These are phyloP conservation scores for Coemansia aciculifera DNA, from an alignment of 192 early-diverging fungal species.

Conservation along the genomic window DNA sequence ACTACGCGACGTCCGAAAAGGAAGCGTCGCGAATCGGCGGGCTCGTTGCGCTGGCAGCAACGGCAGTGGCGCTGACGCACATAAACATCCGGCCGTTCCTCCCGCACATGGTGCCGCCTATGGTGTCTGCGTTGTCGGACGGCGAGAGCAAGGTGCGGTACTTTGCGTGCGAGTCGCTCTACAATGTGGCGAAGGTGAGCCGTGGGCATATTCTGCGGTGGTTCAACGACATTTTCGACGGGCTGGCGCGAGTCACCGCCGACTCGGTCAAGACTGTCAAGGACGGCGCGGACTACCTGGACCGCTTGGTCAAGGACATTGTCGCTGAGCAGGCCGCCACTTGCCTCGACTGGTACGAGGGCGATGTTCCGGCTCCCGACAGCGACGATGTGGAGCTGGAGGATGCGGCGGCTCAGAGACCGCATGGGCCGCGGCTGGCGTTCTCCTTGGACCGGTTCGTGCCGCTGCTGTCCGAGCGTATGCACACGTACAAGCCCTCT, in stretches of 20 bases:
- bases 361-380: too few relatives aligned
- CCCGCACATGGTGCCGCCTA: slow-evolving; percentile 86
- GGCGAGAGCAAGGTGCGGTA: slow-evolving; percentile 92
- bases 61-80: slow-evolving; percentile 83
- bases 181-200: slow-evolving; percentile 97
- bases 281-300: slow-evolving; percentile 90
- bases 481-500: slow-evolving; percentile 86
- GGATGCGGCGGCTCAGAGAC: too few relatives aligned
- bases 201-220: slow-evolving; percentile 81
- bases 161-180: slow-evolving; percentile 98
- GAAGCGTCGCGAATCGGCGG: slow-evolving; percentile 90
- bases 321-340: slow-evolving; percentile 86
- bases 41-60: slow-evolving; percentile 86
- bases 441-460: slow-evolving; percentile 95
- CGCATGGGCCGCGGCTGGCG: slow-evolving; percentile 43
- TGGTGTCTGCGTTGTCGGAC: slow-evolving; percentile 89
- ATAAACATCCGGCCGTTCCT: slow-evolving; percentile 68
- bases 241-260: slow-evolving; percentile 80
- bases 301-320: slow-evolving; percentile 95
- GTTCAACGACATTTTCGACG: slow-evolving; percentile 98
- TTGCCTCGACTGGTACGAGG: slow-evolving; percentile 58
- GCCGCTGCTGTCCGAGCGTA: slow-evolving; percentile 88
- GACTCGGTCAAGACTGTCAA: slow-evolving; percentile 92
- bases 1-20: slow-evolving; percentile 87
- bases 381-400: too few relatives aligned